Base-by-base conservation (phyloP, 106 monocot species). In the Allium sativum region DNA sequence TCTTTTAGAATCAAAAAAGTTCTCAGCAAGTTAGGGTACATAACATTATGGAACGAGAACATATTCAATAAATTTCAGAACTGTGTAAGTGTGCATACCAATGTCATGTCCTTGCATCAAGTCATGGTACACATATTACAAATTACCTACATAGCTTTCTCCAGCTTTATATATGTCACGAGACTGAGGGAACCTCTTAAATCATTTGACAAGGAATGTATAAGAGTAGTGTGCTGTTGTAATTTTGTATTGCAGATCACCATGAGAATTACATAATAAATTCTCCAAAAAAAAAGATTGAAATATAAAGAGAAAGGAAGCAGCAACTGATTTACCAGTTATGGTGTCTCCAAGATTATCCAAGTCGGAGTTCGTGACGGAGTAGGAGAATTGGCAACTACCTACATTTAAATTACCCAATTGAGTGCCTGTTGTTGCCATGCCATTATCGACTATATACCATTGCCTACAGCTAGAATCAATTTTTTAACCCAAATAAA, bases 401-500 rank as follows among this genome's bases (percentile, higher is more conserved):
- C 71, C 19, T 48, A 40, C 63, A 67, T 19, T 53, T 12, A 62
- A 60, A 45, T 52, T 59, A 61, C 73, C 75, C 13, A 19, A 47
- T 15, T 74, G 76, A 45, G 59, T 14, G 67, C 43, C 46, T 9
- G 22, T 42, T 10, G 64, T 40, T 14, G 64, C 18, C 56, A 79
- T 67, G 61, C 56, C 64, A 71, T 58, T 64, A 71, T 77, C 87
- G 40, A 82, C 45, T 67, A 82, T 81, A 71, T 80, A 75, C 82
- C 87, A 87, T 51, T 79, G 73, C 17, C 77, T 74, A 11, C 80
- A 72, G 52, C 43, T 71, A 5, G 65, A 12, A 54, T 92, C 82
- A 57, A 85, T 91, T 71, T 88, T 91, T 91, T 91, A 92, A 53
- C 85, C 98, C 7, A 91, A 91, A 60, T 92, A 98, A 53, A 82